Percentiles rank a stretch among this genome's conserved stretches.
Evolutionary conservation across 805 yeast genomes (phyloP).

Genomic region (Ogataea degrootiae): DNA sequence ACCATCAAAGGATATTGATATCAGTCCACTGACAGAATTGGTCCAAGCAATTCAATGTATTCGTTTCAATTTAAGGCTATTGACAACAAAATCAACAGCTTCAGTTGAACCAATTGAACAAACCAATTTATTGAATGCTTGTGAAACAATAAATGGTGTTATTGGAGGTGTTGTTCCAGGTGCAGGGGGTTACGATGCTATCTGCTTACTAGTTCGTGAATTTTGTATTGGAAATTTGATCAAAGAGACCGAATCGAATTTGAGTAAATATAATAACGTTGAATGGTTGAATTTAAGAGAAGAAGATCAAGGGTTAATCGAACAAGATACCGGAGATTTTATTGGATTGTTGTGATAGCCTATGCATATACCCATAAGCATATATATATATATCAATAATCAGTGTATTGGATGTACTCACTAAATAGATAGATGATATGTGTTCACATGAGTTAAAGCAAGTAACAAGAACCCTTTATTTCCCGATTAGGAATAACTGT

Average conservation of each 20-base stretch:
- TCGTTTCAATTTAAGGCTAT: slow-evolving; percentile 50
- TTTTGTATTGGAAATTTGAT: slow-evolving; percentile 34
- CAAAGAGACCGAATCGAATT: not conserved
- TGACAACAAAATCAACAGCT: slow-evolving; percentile 69
- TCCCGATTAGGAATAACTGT: no score
- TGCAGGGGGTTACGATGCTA: slow-evolving; percentile 97
- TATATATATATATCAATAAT: not conserved
- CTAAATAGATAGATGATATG: no score
- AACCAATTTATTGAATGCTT: slow-evolving; percentile 59
- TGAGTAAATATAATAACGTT: slow-evolving; percentile 34
- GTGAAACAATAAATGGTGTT: slow-evolving; percentile 61
- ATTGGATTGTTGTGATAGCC: slow-evolving; percentile 16
- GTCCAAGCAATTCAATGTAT: slow-evolving; percentile 42
- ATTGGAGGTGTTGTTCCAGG: slow-evolving; percentile 98
- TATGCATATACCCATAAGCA: not conserved
- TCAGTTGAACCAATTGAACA: slow-evolving; percentile 85
- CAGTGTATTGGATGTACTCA: no score
- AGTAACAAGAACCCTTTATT: no score
- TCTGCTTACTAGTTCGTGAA: slow-evolving; percentile 62
- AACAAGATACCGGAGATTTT: slow-evolving; percentile 38
- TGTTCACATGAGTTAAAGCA: no score
- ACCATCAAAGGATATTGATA: slow-evolving; percentile 1
- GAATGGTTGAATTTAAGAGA: slow-evolving; percentile 67
- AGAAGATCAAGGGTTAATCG: slow-evolving; percentile 52
- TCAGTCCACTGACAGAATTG: slow-evolving; percentile 30